These are phyloP conservation scores for Pouteria campechiana DNA, from an alignment of 179 eudicot species.

Conservation along the genomic window DNA sequence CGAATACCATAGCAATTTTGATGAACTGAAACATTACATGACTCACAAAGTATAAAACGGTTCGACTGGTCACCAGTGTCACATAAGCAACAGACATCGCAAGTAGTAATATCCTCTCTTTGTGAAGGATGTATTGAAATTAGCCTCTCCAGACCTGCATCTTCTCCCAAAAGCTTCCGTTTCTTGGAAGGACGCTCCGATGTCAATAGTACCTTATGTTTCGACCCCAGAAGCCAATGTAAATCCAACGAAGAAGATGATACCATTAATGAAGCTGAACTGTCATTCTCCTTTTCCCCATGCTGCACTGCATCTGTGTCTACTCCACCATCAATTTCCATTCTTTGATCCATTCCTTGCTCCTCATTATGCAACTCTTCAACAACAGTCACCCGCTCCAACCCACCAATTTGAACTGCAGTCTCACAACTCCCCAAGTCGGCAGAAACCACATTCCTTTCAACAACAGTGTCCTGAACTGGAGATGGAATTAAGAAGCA, in stretches of 20 bases:
- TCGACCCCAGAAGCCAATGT: conserved; percentile 95
- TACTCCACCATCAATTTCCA: conserved; percentile 32
- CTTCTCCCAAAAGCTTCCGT: conserved; percentile 71
- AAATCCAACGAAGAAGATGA: too few species aligned
- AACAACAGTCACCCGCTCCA: conserved; percentile 2
- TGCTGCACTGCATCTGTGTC: conserved; percentile 11
- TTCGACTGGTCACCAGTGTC: conserved; percentile 63
- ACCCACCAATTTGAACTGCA: conserved; percentile 1
- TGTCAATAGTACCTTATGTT: conserved; percentile 60
- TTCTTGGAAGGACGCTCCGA: conserved; percentile 83
- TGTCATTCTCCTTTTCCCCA: conserved; percentile 19
- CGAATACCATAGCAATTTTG: conserved; percentile 89
- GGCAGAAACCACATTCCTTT: conserved; percentile 41
- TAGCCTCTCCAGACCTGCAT: conserved; percentile 80
- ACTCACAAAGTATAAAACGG: conserved; percentile 51
- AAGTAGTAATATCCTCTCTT: conserved; percentile 43
- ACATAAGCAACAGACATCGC: conserved; percentile 82
- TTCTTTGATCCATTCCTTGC: conserved; percentile 8
- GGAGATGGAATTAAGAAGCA: too few species aligned
- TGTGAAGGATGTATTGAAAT: conserved; percentile 53
- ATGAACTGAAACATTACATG: conserved; percentile 73
- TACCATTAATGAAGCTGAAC: too few species aligned
- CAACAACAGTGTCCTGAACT: too few species aligned
- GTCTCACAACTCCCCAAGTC: conserved; percentile 55
- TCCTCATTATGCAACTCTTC: conserved; percentile 16